These are phyloP conservation scores for Leucocoprinus birnbaumii DNA, from an alignment of 768 basidiomycete genomes.

Conservation along the genomic window DNA sequence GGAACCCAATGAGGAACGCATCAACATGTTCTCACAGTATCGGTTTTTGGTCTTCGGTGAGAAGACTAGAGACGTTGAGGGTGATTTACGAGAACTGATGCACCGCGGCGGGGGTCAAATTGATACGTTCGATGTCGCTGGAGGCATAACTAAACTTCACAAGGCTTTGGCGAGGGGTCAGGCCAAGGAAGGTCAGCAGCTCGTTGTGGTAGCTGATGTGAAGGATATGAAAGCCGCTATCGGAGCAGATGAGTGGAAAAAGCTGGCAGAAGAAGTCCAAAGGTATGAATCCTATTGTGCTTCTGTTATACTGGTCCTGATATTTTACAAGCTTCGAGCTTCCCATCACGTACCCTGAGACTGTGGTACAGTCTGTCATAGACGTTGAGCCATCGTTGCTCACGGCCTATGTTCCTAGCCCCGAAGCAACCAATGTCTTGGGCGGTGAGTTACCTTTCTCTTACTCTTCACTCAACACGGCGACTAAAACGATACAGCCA, in stretches of 20 bases:
- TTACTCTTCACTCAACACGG: background rate
- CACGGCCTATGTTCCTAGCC: constrained; percentile 12
- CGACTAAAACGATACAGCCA: constrained; percentile 4
- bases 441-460: background rate
- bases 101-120: constrained; percentile 56
- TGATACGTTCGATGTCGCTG: constrained; percentile 55
- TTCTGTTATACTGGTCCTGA: background rate
- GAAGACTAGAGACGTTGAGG: constrained; percentile 44
- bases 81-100: constrained; percentile 52
- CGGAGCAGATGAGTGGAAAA: constrained; percentile 54
- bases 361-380: constrained; percentile 51
- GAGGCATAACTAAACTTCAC: constrained; percentile 48
- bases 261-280: constrained; percentile 46
- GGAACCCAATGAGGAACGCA: constrained; percentile 66
- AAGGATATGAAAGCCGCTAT: constrained; percentile 44
- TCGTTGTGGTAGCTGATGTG: constrained; percentile 53
- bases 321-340: constrained; percentile 33
- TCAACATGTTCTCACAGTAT: constrained; percentile 47
- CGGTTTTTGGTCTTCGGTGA: constrained; percentile 65
- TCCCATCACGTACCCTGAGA: constrained; percentile 40
- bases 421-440: constrained; percentile 15
- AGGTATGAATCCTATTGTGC: constrained; percentile 33
- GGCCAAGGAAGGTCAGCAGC: constrained; percentile 45
- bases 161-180: constrained; percentile 49
- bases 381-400: constrained; percentile 31